Evolutionary conservation across 805 yeast genomes (phyloP), one percentile per base, ranked within the genome.

Genomic region (Candida broadrunensis): DNA sequence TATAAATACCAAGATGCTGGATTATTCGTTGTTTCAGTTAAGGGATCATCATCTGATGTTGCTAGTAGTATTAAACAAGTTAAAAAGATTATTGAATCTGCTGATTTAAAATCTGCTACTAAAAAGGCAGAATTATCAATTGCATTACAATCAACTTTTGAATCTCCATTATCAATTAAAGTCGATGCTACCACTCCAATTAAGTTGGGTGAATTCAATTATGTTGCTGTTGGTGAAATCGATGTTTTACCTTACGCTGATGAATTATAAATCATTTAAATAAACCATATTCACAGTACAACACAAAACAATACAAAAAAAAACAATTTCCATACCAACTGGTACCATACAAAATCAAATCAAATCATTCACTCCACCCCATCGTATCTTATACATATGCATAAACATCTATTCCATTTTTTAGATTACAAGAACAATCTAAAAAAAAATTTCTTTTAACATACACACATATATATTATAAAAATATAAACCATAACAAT

Each of bases 211-310:
- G 80, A 80, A 58, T 83, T 82, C 73, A 88, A 83, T 73, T 83
- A 85, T 60, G 93, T 84, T 50, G 97, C 93, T 48, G 83, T 88
- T 47, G 99, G 98, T 70, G 84, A 88, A 66, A 80, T 84, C 46
- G 83, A 81, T 60, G 81, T 80, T 51, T 80, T 91, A 71, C 97
- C 99, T 58, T 85, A 75, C 66, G 83, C 85, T 56, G 89, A 85
- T 66, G 97, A 93, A 73, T 83, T 91, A 70, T 86, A 85, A 46
- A 52, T 38, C n/a, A n/a, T n/a, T n/a, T n/a, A n/a, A n/a, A n/a
- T n/a, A n/a, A n/a, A n/a, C n/a, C n/a, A n/a, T 13, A 13, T 13
- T 13, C 13, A 25, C 13, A 25, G 29, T 13, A 25, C 13, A n/a
- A 25, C 15, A 36, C 23, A 35, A 23, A 29, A 18, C 15, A 25